Evolutionary conservation across 371 early-diverging fungal species (phyloP).

Genomic region (Haplosporangium sp.): DNA sequence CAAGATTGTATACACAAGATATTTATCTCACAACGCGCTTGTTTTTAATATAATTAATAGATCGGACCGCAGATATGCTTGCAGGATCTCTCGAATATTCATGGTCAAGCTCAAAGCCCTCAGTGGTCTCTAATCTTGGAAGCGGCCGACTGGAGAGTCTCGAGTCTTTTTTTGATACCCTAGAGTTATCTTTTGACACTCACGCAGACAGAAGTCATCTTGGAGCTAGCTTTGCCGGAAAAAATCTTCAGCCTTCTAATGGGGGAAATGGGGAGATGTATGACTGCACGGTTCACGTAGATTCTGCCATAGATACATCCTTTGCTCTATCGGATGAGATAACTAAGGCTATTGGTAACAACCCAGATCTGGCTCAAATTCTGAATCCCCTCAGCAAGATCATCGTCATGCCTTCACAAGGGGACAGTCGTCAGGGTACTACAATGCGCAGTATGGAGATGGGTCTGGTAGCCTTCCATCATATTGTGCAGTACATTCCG

Average conservation of each 20-base stretch:
- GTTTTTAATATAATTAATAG: background rate
- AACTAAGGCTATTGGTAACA: background rate
- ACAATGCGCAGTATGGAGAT: constrained; percentile 12
- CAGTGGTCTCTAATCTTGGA: background rate
- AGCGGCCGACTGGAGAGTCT: constrained; percentile 5
- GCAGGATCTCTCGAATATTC: constrained; percentile 32
- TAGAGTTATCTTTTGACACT: constrained; percentile 2
- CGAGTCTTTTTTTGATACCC: constrained; percentile 8
- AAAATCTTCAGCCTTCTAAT: background rate
- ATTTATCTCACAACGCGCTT: background rate
- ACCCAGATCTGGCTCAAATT: background rate
- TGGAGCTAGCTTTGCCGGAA: background rate
- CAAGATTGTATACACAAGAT: background rate
- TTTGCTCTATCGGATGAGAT: background rate
- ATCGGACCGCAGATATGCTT: constrained; percentile 8
- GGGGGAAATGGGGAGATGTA: background rate
- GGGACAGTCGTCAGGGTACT: background rate
- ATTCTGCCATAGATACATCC: constrained; percentile 9
- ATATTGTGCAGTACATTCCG: constrained; percentile 8
- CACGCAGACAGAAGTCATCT: background rate
- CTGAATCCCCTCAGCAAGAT: constrained; percentile 9
- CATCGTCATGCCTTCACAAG: constrained; percentile 2
- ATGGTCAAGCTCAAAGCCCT: constrained; percentile 1
- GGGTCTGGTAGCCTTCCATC: constrained; percentile 16
- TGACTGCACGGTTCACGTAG: constrained; percentile 6